phyloP scores from a whole-genome alignment of 1,139 yeast genomes.

The Groenewaldozyma sp. region DNA sequence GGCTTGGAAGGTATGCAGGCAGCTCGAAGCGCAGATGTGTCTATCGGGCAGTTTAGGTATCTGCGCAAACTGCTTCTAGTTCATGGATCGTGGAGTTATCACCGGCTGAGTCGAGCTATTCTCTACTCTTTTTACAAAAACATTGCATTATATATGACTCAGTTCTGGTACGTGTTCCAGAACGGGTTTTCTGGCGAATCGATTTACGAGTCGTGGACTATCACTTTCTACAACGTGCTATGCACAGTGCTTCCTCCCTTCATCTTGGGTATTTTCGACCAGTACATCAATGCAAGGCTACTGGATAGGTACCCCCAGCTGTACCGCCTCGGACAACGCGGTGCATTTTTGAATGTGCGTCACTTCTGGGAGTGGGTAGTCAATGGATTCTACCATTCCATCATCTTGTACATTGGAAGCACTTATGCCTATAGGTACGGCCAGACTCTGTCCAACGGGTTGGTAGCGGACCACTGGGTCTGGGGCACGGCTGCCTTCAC shows the following conservation, averaged over 20 bases:
- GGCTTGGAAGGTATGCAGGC: constrained; percentile 99
- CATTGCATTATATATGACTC: constrained; percentile 91
- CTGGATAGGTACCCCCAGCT: constrained; percentile 88
- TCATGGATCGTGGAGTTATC: constrained; percentile 98
- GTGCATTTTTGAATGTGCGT: constrained; percentile 78
- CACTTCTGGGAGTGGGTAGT: constrained; percentile 97
- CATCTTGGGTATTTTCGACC: constrained; percentile 93
- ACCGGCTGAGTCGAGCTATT: constrained; percentile 84
- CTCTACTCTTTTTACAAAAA: constrained; percentile 93
- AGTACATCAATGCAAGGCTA: constrained; percentile 83
- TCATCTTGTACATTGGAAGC: constrained; percentile 68
- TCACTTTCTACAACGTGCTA: constrained; percentile 91
- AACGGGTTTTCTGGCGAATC: constrained; percentile 95
- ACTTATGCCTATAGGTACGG: constrained; percentile 63
- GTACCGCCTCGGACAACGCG: constrained; percentile 81
- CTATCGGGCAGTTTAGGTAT: constrained; percentile 91
- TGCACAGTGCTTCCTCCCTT: constrained; percentile 95
- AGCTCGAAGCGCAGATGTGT: constrained; percentile 94
- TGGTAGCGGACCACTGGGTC: constrained; percentile 81
- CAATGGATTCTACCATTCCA: constrained; percentile 93
- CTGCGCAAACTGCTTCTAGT: constrained; percentile 75
- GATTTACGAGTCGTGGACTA: constrained; percentile 94
- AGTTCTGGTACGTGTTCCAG: constrained; percentile 92
- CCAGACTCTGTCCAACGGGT: constrained; percentile 57
- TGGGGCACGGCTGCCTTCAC: constrained; percentile 93